These are phyloP conservation scores for Phytomonas sp. DNA, from an alignment of 208 protist genomes.

Conservation along the genomic window DNA sequence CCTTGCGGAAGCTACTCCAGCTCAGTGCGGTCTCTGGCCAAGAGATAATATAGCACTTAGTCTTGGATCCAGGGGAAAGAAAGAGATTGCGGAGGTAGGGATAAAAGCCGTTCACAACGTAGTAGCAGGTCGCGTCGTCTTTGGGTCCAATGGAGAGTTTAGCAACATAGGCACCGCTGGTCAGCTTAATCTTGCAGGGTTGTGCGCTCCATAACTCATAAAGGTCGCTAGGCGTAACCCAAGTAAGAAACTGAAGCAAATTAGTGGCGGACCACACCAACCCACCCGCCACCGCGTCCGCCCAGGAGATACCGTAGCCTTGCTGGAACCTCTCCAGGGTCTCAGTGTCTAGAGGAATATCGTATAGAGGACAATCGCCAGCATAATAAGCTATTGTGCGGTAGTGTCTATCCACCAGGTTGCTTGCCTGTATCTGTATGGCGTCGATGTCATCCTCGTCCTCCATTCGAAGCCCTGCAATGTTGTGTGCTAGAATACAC, in stretches of 20 bases:
- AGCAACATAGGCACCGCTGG: constrained; percentile 44
- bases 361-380: constrained; percentile 18
- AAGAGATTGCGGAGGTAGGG: constrained; percentile 39
- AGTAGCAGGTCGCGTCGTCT: constrained; percentile 14
- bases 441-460: constrained; percentile 29
- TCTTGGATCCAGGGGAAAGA: constrained; percentile 19
- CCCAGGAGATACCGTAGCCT: constrained; percentile 46
- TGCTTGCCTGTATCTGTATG: constrained; percentile 22
- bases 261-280: constrained; percentile 64
- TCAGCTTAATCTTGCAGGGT: constrained; percentile 23
- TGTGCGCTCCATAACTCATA: constrained; percentile 28
- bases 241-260: constrained; percentile 34
- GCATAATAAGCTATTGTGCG: constrained; percentile 51
- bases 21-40: constrained; percentile 38
- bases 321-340: constrained; percentile 27
- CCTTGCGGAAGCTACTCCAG: constrained; percentile 16
- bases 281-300: constrained; percentile 29
- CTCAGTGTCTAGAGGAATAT: constrained; percentile 16
- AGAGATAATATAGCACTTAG: constrained; percentile 57
- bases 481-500: constrained; percentile 4
- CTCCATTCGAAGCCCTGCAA: constrained; percentile 25
- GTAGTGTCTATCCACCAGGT: constrained; percentile 77
- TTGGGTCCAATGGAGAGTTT: background rate
- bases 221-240: constrained; percentile 24
- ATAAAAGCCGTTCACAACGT: constrained; percentile 82